Percentiles rank a stretch among this genome's conserved stretches.
These are phyloP conservation scores for Monilinia fructicola DNA, from an alignment of 2,329 filamentous ascomycete species.

Conservation along the genomic window DNA sequence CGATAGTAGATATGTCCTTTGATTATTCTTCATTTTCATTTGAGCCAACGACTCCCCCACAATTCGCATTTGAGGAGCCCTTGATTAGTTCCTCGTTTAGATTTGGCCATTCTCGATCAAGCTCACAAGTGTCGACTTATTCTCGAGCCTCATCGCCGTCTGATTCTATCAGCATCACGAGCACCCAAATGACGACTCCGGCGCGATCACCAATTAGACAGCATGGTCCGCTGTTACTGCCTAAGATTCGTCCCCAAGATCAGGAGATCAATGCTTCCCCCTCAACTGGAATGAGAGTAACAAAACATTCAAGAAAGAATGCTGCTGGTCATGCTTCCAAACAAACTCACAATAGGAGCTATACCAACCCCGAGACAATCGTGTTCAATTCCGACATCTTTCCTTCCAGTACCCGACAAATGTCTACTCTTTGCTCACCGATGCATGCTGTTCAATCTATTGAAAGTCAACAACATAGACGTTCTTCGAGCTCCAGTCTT, in stretches of 20 bases:
- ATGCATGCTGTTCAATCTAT: conserved; percentile 39
- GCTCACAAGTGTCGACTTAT: conserved; percentile 49
- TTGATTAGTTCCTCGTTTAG: conserved; percentile 55
- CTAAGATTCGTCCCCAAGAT: conserved; percentile 84
- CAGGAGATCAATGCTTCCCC: conserved; percentile 66
- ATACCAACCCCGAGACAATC: conserved; percentile 59
- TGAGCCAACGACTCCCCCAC: conserved; percentile 52
- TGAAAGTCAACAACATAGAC: conserved; percentile 50
- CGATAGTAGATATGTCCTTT: conserved; percentile 60
- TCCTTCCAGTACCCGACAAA: conserved; percentile 36
- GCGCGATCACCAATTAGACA: conserved; percentile 70
- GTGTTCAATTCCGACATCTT: conserved; percentile 41
- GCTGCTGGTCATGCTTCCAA: conserved; percentile 42
- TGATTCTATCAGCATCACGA: conserved; percentile 55
- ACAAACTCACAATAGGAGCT: conserved; percentile 56
- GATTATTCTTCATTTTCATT: conserved; percentile 58
- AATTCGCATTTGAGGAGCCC: conserved; percentile 56
- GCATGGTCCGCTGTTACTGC: conserved; percentile 76
- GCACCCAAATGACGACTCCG: conserved; percentile 69
- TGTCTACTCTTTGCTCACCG: conserved; percentile 39
- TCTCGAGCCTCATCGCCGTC: conserved; percentile 64
- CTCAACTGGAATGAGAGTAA: conserved; percentile 47
- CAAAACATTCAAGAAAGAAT: conserved; percentile 45
- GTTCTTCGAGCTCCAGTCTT: conserved; percentile 66
- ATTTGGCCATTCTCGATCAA: conserved; percentile 43